phyloP scores from a whole-genome alignment of 2,329 filamentous ascomycete species.

The Dothideomycetidae sp. region DNA sequence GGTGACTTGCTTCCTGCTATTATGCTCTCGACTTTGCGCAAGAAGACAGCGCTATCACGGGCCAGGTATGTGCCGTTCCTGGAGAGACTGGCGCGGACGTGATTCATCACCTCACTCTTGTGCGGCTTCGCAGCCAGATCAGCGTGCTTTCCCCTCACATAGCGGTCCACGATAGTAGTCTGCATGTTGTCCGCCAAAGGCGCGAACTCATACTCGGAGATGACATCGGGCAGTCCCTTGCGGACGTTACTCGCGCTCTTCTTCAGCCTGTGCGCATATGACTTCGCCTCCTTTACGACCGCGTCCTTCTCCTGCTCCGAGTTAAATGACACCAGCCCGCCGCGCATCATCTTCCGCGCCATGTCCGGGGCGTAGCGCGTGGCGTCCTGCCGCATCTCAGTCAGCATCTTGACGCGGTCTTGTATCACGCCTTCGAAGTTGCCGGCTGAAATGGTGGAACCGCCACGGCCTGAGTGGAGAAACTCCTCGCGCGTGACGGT shows the following conservation, averaged over 20 bases:
- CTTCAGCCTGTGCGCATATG: conserved; percentile 9
- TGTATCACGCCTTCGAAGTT: conserved; percentile 17
- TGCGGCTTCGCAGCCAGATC: conserved; percentile 11
- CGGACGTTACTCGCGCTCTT: conserved; percentile 5
- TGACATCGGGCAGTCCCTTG: conserved; percentile 7
- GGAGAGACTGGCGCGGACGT: conserved; percentile 13
- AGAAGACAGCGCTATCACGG: conserved; percentile 20
- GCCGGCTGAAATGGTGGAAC: conserved; percentile 16
- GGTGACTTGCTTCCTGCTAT: conserved; percentile 7
- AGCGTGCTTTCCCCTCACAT: conserved; percentile 18
- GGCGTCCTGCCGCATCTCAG: conserved; percentile 12
- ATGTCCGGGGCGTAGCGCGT: conserved; percentile 13
- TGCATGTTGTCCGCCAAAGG: conserved; percentile 11
- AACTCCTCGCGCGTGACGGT: conserved; percentile 9
- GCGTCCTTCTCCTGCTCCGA: conserved; percentile 13
- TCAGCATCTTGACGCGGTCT: conserved; percentile 16
- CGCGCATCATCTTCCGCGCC: conserved; percentile 14
- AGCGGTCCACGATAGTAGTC: conserved; percentile 13
- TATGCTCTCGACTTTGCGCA: conserved; percentile 20
- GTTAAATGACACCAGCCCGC: conserved; percentile 13
- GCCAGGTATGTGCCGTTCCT: conserved; percentile 17
- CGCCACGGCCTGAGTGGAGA: conserved; percentile 13
- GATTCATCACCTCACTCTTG: conserved; percentile 16
- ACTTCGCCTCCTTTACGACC: conserved; percentile 10
- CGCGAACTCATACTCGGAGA: conserved; percentile 8